These are phyloP conservation scores for Rhodotorula kratochvilovae DNA, from an alignment of 768 basidiomycete species.

Conservation along the genomic window DNA sequence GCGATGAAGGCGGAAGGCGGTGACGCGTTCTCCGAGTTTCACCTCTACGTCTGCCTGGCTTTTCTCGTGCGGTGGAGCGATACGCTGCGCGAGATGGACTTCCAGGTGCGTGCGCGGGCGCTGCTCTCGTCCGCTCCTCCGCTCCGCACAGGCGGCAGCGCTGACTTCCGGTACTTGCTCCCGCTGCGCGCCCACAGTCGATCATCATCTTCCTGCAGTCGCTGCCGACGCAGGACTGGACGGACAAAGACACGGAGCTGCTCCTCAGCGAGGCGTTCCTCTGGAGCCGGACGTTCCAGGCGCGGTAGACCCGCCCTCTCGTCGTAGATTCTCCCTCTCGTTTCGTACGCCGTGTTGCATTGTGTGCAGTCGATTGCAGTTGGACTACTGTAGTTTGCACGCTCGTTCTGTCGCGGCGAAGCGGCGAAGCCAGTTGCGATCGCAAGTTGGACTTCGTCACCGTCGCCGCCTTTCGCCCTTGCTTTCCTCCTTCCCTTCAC, in stretches of 20 bases:
- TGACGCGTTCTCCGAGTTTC: constrained; percentile 98
- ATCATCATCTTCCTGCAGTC: constrained; percentile 99
- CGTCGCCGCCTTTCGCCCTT: too few relatives aligned
- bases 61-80: constrained; percentile 95
- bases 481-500: too few relatives aligned
- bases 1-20: constrained; percentile 77
- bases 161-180: neutral
- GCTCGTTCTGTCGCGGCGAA: too few relatives aligned
- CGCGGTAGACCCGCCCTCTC: constrained; percentile 1
- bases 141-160: neutral
- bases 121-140: neutral
- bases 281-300: constrained; percentile 44
- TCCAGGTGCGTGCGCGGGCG: constrained; percentile 63
- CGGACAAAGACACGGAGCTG: constrained; percentile 91
- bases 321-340: too few relatives aligned
- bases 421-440: too few relatives aligned
- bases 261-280: constrained; percentile 94
- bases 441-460: too few relatives aligned
- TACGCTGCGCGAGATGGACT: constrained; percentile 91
- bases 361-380: too few relatives aligned
- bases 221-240: constrained; percentile 73
- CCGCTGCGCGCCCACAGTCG: constrained; percentile 56
- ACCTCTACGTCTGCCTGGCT: constrained; percentile 95
- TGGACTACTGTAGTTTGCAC: too few relatives aligned
- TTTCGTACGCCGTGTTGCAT: neutral